Conservation (phyloP, 139 green algal genomes). For the Volvox reticuliferus region DNA sequence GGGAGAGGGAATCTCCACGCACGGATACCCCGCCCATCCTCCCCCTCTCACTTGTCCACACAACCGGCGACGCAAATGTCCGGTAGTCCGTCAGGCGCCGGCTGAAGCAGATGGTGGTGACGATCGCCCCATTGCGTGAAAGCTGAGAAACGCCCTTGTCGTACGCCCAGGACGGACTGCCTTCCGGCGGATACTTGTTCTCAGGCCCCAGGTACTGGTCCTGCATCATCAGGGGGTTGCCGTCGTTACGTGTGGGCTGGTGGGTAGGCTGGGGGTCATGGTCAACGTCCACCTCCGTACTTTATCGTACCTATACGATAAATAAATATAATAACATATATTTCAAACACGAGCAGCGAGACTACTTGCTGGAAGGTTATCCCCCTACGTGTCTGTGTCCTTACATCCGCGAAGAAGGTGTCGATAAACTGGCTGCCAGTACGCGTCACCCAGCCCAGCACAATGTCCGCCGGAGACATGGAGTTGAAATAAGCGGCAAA, state of each 20-base stretch:
- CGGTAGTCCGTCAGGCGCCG: not conserved
- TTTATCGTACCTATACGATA: too few relatives aligned
- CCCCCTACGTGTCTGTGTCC: not conserved
- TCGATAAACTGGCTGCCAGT: not conserved
- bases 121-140: too few relatives aligned
- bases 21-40: too few relatives aligned
- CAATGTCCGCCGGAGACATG: constrained; percentile 17
- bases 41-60: not conserved
- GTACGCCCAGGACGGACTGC: not conserved
- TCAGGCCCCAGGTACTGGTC: not conserved
- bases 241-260: too few relatives aligned
- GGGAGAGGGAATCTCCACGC: too few relatives aligned
- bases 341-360: too few relatives aligned
- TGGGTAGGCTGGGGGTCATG: too few relatives aligned
- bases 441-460: not conserved
- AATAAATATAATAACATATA: too few relatives aligned
- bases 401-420: not conserved
- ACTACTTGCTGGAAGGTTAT: too few relatives aligned
- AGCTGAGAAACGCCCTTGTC: not conserved
- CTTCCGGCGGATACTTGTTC: not conserved
- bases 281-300: too few relatives aligned
- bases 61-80: not conserved
- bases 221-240: not conserved
- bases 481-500: not conserved
- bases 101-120: constrained; percentile 36